Evolutionary conservation across 225 moss, liverwort and hornwort genomes (phyloP).

Genomic region (Pseudoscleropodium purum): DNA sequence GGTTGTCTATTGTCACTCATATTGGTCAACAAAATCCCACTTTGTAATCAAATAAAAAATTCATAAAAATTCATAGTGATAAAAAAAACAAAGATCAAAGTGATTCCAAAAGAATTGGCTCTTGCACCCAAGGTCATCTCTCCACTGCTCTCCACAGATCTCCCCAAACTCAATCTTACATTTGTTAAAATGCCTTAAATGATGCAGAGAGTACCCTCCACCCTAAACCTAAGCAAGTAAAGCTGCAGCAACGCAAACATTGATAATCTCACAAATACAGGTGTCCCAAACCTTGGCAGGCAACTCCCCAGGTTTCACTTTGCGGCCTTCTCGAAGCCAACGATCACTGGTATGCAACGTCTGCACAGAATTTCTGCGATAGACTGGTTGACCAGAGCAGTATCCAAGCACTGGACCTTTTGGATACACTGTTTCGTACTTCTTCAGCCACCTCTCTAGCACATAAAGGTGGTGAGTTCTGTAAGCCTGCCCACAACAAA

Average conservation of each 20-base stretch:
- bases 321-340: slow-evolving; percentile 95
- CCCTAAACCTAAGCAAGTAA: not conserved
- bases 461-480: slow-evolving; percentile 87
- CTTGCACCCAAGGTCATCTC: not conserved
- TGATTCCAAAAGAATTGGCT: too few relatives aligned
- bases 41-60: not conserved
- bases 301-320: slow-evolving; percentile 65
- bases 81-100: not conserved
- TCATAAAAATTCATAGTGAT: not conserved
- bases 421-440: slow-evolving; percentile 84
- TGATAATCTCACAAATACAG: not conserved
- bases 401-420: slow-evolving; percentile 83
- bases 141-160: not conserved
- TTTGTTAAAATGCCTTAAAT: not conserved
- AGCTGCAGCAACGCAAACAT: not conserved
- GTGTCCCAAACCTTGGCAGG: slow-evolving; percentile 63
- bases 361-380: slow-evolving; percentile 70
- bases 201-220: not conserved
- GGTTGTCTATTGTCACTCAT: not conserved
- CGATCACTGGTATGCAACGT: slow-evolving; percentile 83
- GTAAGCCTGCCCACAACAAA: slow-evolving; percentile 52
- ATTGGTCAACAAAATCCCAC: not conserved
- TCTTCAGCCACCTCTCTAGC: slow-evolving; percentile 86
- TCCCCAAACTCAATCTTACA: not conserved
- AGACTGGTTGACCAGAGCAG: slow-evolving; percentile 89